These are phyloP conservation scores for Amphibolis antarctica DNA, from an alignment of 106 monocot species.

Conservation along the genomic window DNA sequence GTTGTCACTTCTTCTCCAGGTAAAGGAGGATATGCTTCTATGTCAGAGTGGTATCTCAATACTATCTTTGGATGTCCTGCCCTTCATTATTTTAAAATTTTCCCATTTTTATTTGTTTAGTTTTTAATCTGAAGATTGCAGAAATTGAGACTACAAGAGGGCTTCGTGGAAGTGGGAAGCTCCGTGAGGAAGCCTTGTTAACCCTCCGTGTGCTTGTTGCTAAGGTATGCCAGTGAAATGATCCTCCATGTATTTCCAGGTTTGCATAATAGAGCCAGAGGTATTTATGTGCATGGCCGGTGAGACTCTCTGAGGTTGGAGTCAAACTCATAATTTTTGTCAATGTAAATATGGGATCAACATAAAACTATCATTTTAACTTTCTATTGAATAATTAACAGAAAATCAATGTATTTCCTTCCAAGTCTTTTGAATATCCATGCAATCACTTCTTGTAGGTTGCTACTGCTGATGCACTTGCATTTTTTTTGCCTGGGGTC, in stretches of 20 bases:
- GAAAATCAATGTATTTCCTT: not conserved
- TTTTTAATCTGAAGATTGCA: slow-evolving; percentile 39
- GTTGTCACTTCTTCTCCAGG: slow-evolving; percentile 94
- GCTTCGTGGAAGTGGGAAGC: slow-evolving; percentile 63
- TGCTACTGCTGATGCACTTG: slow-evolving; percentile 81
- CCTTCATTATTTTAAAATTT: not conserved
- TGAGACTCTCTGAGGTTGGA: no score
- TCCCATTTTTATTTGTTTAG: not conserved
- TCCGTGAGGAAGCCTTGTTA: slow-evolving; percentile 67
- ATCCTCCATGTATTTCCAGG: not conserved
- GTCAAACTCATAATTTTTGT: not conserved
- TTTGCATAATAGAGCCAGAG: no score
- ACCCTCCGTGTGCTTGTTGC: slow-evolving; percentile 74
- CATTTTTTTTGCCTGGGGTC: slow-evolving; percentile 84
- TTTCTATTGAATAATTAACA: not conserved
- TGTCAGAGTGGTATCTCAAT: not conserved
- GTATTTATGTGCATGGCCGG: not conserved
- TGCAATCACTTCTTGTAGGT: slow-evolving; percentile 34
- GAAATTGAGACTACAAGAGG: slow-evolving; percentile 78
- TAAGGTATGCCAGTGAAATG: slow-evolving; percentile 32
- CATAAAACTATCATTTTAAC: not conserved
- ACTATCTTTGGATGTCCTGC: not conserved
- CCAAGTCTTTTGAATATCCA: not conserved
- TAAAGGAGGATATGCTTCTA: slow-evolving; percentile 11
- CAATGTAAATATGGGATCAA: not conserved